Evolutionary conservation across 352 stramenopile species (phyloP).

Genomic region (Hyaloperonospora arabidopsidis): DNA sequence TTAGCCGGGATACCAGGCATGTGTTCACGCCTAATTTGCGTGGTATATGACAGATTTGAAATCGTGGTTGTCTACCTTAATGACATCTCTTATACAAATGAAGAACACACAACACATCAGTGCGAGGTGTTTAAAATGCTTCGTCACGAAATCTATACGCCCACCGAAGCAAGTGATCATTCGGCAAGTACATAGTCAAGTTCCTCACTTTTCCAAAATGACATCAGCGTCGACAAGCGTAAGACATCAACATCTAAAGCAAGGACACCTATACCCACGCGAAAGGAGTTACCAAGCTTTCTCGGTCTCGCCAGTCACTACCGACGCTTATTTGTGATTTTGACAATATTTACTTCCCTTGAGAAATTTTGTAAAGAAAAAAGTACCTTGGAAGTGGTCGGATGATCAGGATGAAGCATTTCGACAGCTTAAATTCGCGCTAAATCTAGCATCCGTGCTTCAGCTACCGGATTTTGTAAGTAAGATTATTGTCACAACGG

Average conservation of each 20-base stretch:
- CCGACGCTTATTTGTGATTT: conserved; percentile 27
- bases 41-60: too few relatives aligned
- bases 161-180: background rate
- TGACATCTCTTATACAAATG: too few relatives aligned
- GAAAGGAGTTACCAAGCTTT: background rate
- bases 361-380: conserved; percentile 15
- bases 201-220: conserved; percentile 9
- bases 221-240: conserved; percentile 14
- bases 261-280: conserved; percentile 13
- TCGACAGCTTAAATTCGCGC: conserved; percentile 14
- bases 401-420: conserved; percentile 11
- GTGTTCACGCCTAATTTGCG: too few relatives aligned
- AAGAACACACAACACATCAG: background rate
- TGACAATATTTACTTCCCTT: conserved; percentile 9
- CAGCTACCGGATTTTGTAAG: conserved; percentile 17
- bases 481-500: conserved; percentile 6
- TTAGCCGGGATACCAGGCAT: too few relatives aligned
- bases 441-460: conserved; percentile 1
- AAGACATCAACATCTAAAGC: conserved; percentile 23
- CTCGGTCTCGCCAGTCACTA: conserved; percentile 14
- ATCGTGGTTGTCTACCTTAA: too few relatives aligned
- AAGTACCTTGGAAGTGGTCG: conserved; percentile 15
- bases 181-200: background rate
- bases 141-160: background rate
- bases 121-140: background rate